phyloP scores from a whole-genome alignment of 805 yeast species.

The Candida sithepensis region DNA sequence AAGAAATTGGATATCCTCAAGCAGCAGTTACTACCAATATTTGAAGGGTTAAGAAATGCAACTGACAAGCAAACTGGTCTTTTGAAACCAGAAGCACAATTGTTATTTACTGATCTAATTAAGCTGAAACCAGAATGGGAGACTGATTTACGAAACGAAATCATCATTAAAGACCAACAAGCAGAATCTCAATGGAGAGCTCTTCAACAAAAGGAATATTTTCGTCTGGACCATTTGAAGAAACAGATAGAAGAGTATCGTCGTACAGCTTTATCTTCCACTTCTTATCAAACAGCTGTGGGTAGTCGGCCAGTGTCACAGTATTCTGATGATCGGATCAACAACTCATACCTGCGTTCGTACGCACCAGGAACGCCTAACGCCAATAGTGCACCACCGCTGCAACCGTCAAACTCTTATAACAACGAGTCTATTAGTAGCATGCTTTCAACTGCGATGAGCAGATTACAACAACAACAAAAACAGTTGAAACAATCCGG shows the following conservation, averaged over 20 bases:
- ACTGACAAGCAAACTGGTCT: constrained; percentile 30
- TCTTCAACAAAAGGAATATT: constrained; percentile 34
- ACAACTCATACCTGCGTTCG: constrained; percentile 24
- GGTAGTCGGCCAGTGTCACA: constrained; percentile 13
- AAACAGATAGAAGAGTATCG: constrained; percentile 19
- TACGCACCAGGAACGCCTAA: too few species aligned
- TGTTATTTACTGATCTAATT: constrained; percentile 19
- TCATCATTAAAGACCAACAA: constrained; percentile 29
- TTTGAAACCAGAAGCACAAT: constrained; percentile 25
- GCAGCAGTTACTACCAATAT: constrained; percentile 20
- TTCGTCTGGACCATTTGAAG: constrained; percentile 25
- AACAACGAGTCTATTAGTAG: constrained; percentile 16
- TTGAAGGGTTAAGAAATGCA: constrained; percentile 19
- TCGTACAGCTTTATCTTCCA: not conserved
- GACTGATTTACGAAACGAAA: constrained; percentile 26
- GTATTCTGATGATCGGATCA: constrained; percentile 25
- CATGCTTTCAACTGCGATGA: constrained; percentile 22
- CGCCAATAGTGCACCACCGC: not conserved
- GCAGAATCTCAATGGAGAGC: constrained; percentile 39
- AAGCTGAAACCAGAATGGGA: constrained; percentile 31
- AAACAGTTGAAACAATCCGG: constrained; percentile 9
- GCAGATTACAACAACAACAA: constrained; percentile 14
- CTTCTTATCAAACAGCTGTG: not conserved
- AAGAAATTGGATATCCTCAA: constrained; percentile 25
- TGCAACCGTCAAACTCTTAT: not conserved